Evolutionary conservation across 257 asterid genomes (phyloP), one percentile per base, ranked within the genome.

Genomic region (Leonotis leonurus): DNA sequence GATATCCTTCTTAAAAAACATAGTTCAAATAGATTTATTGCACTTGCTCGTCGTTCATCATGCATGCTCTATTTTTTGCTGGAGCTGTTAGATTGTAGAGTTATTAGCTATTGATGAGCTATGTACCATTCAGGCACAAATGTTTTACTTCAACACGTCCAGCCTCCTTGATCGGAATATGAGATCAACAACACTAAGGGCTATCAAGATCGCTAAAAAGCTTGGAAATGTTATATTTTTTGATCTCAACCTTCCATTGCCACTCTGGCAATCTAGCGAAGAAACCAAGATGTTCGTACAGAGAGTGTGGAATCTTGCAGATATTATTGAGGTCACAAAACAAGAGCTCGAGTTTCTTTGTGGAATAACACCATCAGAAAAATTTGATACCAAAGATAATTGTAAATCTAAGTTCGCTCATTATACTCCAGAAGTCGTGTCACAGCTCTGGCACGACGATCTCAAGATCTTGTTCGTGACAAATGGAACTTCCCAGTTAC

Each of bases 301-400:
- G 50, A 57, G 52, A 57, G 95, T 85, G 3, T 89, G 95, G 97
- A 62, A 73, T 59, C 84, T 83, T 62, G 87, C 97, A 17, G 85
- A 92, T 63, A 76, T 92, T 18, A 79, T 92, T 48, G 99, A 89
- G 80, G 82, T 92, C 73, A 81, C 99, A 7, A 92, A 83, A 80
- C 97, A 92, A 77, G 97, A 92, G 77, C 82, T 92, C 17, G 99
- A 92, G 71, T 92, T 86, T 70, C 95, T 92, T 2, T 83, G 94
- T 72, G 95, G 87, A 27, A 86, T 92, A 58, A 56, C 77, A 55
- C 83, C 94, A 21, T 55, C 80, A 1, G 97, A 89, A 65, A 58
- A 74, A 9, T 86, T 89, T 33, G 96, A 92, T 65, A 85, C 83
- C 4, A 76, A 56, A 69, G 85, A 89, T 62, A 86, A 86, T 33